Evolutionary conservation across 2,329 filamentous ascomycete genomes (phyloP), one percentile per base, ranked within the genome.

Genomic region (Alternaria tenuissima): DNA sequence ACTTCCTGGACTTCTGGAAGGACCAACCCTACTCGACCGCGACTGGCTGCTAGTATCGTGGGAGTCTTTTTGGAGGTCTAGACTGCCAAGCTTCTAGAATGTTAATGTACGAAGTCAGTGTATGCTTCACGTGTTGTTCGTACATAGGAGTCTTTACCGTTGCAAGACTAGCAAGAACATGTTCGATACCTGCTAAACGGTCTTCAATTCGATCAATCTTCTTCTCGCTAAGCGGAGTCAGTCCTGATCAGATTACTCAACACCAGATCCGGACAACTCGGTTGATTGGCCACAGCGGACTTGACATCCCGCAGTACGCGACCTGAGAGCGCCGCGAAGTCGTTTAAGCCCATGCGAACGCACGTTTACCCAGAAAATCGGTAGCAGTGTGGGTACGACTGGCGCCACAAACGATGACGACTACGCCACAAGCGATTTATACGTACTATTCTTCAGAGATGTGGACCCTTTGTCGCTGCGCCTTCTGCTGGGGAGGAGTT

Each of bases 141-240:
- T 36, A 14, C 14, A 36, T 7, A 5, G 14, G 14, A 16, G 32
- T 12, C 14, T 36, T 36, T 36, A 36, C 32, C 4, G 38, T 41
- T 12, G 77, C 72, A 24, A 81, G 73, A 26, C 60, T 73, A 38
- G 79, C 76, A 14, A 83, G 70, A 9, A 80, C 71, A 49, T 73
- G 67, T 62, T 86, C 83, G 41, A 86, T 84, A n/a, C 78, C 77
- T 7, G 78, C 77, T 8, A 86, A 73, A 16, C 83, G 80, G 30
- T 82, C 79, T 65, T 85, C 83, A 52, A 86, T 85, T 12, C 81
- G 68, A 61, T 85, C 83, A 49, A 86, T 84, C 69, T 85, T 85
- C 66, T 78, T 81, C 68, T 86, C 84, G 71, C 82, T 85, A 41
- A 4, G 5, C 9, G 3, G 8, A 6, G 52, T 71, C 43, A 71